Evolutionary conservation across 768 basidiomycete species (phyloP), one percentile per base, ranked within the genome.

Genomic region (Lentinus tigrinus): DNA sequence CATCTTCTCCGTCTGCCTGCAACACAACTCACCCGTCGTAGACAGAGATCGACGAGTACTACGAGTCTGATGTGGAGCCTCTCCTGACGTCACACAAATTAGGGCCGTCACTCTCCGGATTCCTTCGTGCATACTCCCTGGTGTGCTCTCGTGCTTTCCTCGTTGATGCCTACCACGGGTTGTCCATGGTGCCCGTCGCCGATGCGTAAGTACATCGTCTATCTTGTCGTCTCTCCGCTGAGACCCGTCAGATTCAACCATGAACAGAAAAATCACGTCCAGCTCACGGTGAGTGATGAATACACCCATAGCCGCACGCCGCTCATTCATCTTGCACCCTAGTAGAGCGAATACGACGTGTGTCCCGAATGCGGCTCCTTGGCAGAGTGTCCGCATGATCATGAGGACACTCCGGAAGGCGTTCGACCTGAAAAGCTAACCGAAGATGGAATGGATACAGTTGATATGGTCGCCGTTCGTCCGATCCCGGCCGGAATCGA

Each of bases 71-170:
- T 5, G 69, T 60, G 23, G 24, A 57, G 24, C 64, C 65, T 10
- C n/a, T 63, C 39, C 49, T 67, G 7, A 42, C 19, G 5, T 42
- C 47, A 7, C 38, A 47, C 21, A 52, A 34, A 2, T 10, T n/a
- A 4, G 21, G 24, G 19, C 48, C 55, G 21, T 56, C 66, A 9
- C 38, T 68, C 24, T 47, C 42, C 4, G 71, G 70, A 4, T 77
- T 77, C 58, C 54, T 71, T 6, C 69, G 75, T 52, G 74, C 78
- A 8, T 81, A 79, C 64, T 72, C 77, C 0, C 71, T 82, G 14
- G 77, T 83, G 23, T 75, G 74, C 9, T 77, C 81, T 1, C 74
- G 82, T 11, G 78, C 79, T 2, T 82, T 83, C 63, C 69, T 78
- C 24, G 71, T 82, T 36, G 81, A 82, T 64, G 66, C 72, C 8